These are phyloP conservation scores for Leptographium flavum DNA, from an alignment of 2,329 filamentous ascomycete genomes.

Conservation along the genomic window DNA sequence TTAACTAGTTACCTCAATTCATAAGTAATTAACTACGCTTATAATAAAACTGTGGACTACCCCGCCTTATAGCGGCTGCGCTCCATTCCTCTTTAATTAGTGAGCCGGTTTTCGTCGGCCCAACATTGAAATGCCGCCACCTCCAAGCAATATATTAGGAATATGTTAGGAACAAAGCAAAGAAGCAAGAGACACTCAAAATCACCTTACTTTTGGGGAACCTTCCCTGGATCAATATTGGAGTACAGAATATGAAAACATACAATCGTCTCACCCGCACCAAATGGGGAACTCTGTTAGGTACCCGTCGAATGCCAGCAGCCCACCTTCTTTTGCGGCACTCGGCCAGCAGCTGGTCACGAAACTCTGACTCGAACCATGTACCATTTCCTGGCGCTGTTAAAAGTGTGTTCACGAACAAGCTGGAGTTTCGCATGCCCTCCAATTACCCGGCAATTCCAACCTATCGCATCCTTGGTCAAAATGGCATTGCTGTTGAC, in stretches of 20 bases:
- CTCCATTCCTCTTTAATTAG: too few species aligned
- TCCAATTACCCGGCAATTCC: slow-evolving; percentile 61
- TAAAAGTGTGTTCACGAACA: slow-evolving; percentile 80
- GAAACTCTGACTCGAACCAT: slow-evolving; percentile 38
- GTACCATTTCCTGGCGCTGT: slow-evolving; percentile 86
- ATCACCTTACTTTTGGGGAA: too few species aligned
- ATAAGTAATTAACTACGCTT: too few species aligned
- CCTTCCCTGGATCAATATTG: too few species aligned
- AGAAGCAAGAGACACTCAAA: too few species aligned
- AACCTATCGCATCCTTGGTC: slow-evolving; percentile 84
- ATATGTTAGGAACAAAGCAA: too few species aligned
- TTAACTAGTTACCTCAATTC: too few species aligned
- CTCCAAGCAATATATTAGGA: too few species aligned
- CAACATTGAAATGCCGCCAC: too few species aligned
- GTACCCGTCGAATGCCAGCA: background rate
- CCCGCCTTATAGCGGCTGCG: too few species aligned
- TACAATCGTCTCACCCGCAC: background rate
- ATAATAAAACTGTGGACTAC: too few species aligned
- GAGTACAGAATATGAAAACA: background rate
- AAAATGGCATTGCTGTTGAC: slow-evolving; percentile 74
- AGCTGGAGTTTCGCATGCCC: slow-evolving; percentile 64
- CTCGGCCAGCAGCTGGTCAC: slow-evolving; percentile 35
- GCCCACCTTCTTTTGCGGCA: background rate
- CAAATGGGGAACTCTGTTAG: background rate
- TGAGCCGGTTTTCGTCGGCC: too few species aligned